phyloP scores from a whole-genome alignment of 2,329 filamentous ascomycete genomes.

The Fusarium sp. region DNA sequence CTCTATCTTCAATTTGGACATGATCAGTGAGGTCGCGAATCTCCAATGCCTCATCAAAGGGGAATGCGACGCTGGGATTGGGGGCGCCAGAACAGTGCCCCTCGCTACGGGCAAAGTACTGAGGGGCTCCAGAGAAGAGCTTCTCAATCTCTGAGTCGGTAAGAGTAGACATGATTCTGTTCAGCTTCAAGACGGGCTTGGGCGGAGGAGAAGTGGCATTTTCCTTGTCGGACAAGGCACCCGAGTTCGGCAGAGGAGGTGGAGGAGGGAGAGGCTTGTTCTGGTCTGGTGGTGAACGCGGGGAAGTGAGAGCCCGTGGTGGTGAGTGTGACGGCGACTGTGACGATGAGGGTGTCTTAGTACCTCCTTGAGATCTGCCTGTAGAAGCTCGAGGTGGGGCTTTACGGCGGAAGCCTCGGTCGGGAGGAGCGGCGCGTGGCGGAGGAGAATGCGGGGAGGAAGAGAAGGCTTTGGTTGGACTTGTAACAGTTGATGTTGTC shows the following conservation, averaged over 20 bases:
- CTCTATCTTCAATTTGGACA: constrained; percentile 68
- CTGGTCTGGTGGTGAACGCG: constrained; percentile 54
- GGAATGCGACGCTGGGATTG: constrained; percentile 71
- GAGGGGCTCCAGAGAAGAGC: constrained; percentile 79
- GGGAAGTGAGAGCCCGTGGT: constrained; percentile 41
- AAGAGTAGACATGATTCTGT: constrained; percentile 68
- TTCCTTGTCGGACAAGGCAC: constrained; percentile 44
- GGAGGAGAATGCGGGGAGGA: constrained; percentile 42
- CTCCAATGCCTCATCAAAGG: constrained; percentile 70
- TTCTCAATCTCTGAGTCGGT: constrained; percentile 70
- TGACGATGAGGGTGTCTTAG: constrained; percentile 33
- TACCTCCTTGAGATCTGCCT: constrained; percentile 21
- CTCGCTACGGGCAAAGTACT: constrained; percentile 71
- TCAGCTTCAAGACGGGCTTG: constrained; percentile 60
- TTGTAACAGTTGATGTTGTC: background rate
- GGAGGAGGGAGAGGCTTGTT: constrained; percentile 68
- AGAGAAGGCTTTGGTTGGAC: background rate
- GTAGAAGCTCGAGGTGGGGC: constrained; percentile 33
- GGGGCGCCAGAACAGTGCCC: constrained; percentile 68
- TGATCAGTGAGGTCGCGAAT: constrained; percentile 73
- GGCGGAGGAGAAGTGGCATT: constrained; percentile 41
- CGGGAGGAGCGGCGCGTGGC: constrained; percentile 38
- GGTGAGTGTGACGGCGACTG: constrained; percentile 40
- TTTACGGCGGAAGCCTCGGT: constrained; percentile 39
- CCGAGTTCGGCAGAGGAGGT: constrained; percentile 58